These are phyloP conservation scores for Talaromyces trachyspermus DNA, from an alignment of 495 filamentous ascomycete species.

Conservation along the genomic window DNA sequence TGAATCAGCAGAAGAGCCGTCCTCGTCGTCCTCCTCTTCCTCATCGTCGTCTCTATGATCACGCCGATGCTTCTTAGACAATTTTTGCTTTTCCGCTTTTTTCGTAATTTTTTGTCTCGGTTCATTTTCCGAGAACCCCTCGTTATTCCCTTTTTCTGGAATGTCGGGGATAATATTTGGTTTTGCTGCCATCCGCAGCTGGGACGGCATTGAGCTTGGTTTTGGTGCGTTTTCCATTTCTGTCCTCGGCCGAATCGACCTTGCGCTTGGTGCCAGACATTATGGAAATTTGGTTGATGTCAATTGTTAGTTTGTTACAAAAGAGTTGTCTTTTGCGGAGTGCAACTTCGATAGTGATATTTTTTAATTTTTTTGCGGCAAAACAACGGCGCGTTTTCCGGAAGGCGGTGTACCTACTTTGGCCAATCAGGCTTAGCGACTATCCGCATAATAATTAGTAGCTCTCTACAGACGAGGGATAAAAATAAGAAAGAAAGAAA, in stretches of 20 bases:
- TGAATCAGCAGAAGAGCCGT: slow-evolving; percentile 19
- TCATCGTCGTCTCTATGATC: slow-evolving; percentile 28
- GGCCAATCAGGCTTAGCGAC: no score
- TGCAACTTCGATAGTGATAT: not conserved
- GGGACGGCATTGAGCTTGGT: slow-evolving; percentile 29
- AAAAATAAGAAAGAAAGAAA: slow-evolving; percentile 2
- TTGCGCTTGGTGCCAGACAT: slow-evolving; percentile 41
- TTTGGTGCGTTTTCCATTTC: slow-evolving; percentile 43
- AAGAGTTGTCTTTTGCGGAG: not conserved
- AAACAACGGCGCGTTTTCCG: not conserved
- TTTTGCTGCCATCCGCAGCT: slow-evolving; percentile 11
- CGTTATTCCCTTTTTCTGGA: slow-evolving; percentile 28
- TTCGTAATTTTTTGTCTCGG: slow-evolving; percentile 16
- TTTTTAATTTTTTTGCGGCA: slow-evolving; percentile 6
- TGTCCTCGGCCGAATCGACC: slow-evolving; percentile 35
- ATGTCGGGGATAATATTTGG: slow-evolving; percentile 25
- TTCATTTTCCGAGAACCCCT: slow-evolving; percentile 20
- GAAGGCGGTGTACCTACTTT: not conserved
- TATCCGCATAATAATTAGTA: no score
- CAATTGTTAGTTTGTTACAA: not conserved
- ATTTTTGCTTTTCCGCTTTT: slow-evolving; percentile 30
- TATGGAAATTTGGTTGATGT: slow-evolving; percentile 9
- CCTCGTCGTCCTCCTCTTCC: slow-evolving; percentile 36
- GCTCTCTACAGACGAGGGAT: no score
- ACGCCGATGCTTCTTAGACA: slow-evolving; percentile 23